Evolutionary conservation across 2,329 filamentous ascomycete genomes (phyloP), one percentile per base, ranked within the genome.

Genomic region (Ciborinia camelliae): DNA sequence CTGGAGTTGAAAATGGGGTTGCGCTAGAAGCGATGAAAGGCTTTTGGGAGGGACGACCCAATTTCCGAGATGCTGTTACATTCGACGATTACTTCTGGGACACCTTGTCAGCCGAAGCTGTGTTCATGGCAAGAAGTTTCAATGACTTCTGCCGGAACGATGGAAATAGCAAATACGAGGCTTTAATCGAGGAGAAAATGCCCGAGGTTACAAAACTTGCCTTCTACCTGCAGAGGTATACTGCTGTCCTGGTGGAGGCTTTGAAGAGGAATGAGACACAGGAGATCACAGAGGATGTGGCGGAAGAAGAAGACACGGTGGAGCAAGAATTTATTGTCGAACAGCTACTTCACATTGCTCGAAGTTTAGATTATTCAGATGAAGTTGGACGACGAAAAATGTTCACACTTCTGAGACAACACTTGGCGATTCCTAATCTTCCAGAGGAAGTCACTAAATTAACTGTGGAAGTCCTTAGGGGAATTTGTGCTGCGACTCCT

Each of bases 301-400:
- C 91, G 7, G 83, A 81, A 4, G 90, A 93, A 66, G 91, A 96
- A 72, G 90, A 96, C 70, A 90, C 90, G 0, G 88, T 92, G 8
- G 92, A 97, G 75, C 89, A 93, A 71, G 94, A 98, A 76, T 99
- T 99, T 72, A 90, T 97, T 68, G 90, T 97, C 47, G 93, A 98
- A 75, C 96, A 99, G 75, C 82, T 99, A 65, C 86, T 99, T 43
- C 90, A 97, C 72, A 96, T 99, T 73, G 90, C 92, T 6, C 83
- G 93, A 66, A 96, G 91, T 1, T 84, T 98, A 59, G 95, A 99
- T 77, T 99, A 98, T 77, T 93, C 91, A n/a, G 95, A 99, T 74
- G 95, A 98, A 77, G 91, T 97, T 68, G 95, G 95, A 58, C 86
- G 95, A 69, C 85, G 94, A 65, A 96, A 97, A 79, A 98, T 99